These are phyloP conservation scores for Malus sylvestris DNA, from an alignment of 306 rosid species.

Conservation along the genomic window DNA sequence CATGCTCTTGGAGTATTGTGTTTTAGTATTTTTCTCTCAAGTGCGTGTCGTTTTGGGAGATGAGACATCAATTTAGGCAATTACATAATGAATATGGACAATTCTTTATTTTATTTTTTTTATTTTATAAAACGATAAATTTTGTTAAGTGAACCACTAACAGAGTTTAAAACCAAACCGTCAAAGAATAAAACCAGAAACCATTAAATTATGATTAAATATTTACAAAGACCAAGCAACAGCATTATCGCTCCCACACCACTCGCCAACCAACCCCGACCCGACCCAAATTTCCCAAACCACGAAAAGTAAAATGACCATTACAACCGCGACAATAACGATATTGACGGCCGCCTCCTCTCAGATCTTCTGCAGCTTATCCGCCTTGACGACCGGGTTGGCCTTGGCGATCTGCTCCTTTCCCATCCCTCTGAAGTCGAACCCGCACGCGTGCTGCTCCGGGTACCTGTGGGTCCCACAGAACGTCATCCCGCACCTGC, in stretches of 20 bases:
- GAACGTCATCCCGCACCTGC: slow-evolving; percentile 61
- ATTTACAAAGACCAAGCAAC: background rate
- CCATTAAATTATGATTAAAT: background rate
- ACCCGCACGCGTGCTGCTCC: slow-evolving; percentile 62
- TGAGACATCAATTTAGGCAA: no score
- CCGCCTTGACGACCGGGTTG: slow-evolving; percentile 74
- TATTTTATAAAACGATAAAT: no score
- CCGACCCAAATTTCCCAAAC: background rate
- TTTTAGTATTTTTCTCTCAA: no score
- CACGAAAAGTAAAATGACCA: slow-evolving; percentile 13
- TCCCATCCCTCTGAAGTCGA: slow-evolving; percentile 69
- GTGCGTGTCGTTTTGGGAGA: no score
- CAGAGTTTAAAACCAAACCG: fast-evolving
- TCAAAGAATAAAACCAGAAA: background rate
- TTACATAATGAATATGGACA: no score
- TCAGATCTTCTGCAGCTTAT: slow-evolving; percentile 64
- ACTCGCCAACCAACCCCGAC: background rate
- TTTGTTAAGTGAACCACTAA: no score
- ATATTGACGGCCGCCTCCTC: background rate
- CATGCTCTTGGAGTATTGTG: no score
- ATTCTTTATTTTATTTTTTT: no score
- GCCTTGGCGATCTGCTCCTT: slow-evolving; percentile 78
- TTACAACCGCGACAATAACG: background rate
- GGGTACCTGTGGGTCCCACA: slow-evolving; percentile 84
- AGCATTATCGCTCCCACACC: background rate